Base-by-base conservation (phyloP, 495 filamentous ascomycete species). In the Penicillium antarcticum region DNA sequence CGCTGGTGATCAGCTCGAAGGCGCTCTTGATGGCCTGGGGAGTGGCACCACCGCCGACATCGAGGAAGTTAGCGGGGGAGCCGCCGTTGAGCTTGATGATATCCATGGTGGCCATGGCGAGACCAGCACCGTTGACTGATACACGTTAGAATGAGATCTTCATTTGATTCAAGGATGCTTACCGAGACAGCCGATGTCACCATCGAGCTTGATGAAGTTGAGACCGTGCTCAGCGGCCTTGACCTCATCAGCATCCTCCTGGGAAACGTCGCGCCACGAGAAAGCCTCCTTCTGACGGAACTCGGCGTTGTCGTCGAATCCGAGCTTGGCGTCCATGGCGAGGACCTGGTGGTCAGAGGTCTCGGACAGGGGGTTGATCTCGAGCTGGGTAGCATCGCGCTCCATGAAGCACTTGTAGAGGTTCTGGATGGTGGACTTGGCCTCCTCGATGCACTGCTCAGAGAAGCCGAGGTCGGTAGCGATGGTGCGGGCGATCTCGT, bases 61-160 rank as follows among this genome's bases (percentile, higher is more conserved):
- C 94, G 52, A 98, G 81, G 87, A 98, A 98, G 81, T 98, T 98
- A 51, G 94, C 94, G 45, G 94, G 94, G 64, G 80, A 80, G 45
- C 94, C 94, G 64, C 94, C 94, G 77, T 98, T 98, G 23, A 98
- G 84, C 82, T 98, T 98, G 82, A 98, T 98, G 75, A 98, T 97
- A 73, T 98, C 94, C 94, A 98, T 98, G 60, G 94, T 98, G 48
- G 94, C 94, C 94, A 98, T 98, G 68, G 94, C 94, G 51, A 98
- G 87, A 78, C 94, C 94, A 58, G 94, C 94, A 70, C 94, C 94
- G 73, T 98, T 98, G 76, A 98, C 94, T 69, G 1, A 49, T 29
- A 5, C 13, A 13, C 11, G 24, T 74, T 56, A 74, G 68, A 39
- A 46, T 42, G 19, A 16, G 39, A 12, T n/a, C 16, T 21, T 33